These are phyloP conservation scores for Trichophyton schoenleinii DNA, from an alignment of 2,329 filamentous ascomycete species.

Conservation along the genomic window DNA sequence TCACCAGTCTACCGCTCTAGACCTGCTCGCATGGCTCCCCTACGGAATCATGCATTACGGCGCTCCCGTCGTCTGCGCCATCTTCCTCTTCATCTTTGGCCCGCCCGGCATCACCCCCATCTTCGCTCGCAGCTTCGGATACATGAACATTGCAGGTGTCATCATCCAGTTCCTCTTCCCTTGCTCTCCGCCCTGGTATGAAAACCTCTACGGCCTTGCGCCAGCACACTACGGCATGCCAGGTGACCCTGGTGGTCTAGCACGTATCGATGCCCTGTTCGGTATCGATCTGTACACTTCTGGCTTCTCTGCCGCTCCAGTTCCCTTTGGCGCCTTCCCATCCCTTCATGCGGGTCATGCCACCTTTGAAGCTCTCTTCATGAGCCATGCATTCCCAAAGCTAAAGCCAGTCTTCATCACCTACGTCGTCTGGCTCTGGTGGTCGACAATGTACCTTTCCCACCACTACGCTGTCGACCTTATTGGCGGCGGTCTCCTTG, in stretches of 20 bases:
- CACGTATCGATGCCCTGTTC: conserved; percentile 77
- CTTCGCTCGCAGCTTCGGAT: conserved; percentile 79
- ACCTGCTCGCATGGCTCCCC: conserved; percentile 82
- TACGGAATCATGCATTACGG: conserved; percentile 88
- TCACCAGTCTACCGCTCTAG: conserved; percentile 69
- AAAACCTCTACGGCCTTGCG: conserved; percentile 79
- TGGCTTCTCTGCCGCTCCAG: conserved; percentile 74
- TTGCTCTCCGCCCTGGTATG: conserved; percentile 93
- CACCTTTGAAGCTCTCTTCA: conserved; percentile 79
- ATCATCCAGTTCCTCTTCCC: conserved; percentile 81
- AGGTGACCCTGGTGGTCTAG: conserved; percentile 78
- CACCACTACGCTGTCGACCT: conserved; percentile 95
- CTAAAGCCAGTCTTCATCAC: conserved; percentile 66
- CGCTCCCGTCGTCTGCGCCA: conserved; percentile 65
- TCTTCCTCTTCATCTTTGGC: conserved; percentile 74
- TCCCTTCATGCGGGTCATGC: conserved; percentile 84
- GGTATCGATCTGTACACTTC: conserved; percentile 89
- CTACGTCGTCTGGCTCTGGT: conserved; percentile 92
- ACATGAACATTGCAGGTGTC: conserved; percentile 81
- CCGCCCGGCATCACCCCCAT: conserved; percentile 74
- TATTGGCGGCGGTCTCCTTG: conserved; percentile 68
- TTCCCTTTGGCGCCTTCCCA: conserved; percentile 91
- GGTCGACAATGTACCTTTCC: conserved; percentile 95
- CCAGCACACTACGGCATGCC: conserved; percentile 86
- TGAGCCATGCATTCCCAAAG: conserved; percentile 81